A percentile compares a stretch with the other conserved stretches of the same genome.
These are phyloP conservation scores for Sanguinoderma infundibulare DNA, from an alignment of 1,284 basidiomycete genomes.

Conservation along the genomic window DNA sequence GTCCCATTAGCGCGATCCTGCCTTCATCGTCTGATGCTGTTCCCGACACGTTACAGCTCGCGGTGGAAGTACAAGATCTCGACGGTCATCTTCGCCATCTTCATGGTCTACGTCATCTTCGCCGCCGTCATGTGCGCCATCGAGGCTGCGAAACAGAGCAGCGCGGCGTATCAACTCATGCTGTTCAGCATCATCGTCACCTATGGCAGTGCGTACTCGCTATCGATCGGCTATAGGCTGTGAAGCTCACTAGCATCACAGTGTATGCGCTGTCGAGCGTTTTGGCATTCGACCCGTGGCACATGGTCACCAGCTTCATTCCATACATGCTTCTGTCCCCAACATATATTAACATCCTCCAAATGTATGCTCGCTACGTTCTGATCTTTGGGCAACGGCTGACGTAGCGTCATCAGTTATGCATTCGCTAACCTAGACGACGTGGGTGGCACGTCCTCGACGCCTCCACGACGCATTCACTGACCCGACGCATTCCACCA, in stretches of 20 bases:
- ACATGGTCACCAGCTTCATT: conserved; percentile 89
- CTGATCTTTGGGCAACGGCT: background rate
- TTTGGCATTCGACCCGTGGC: conserved; percentile 93
- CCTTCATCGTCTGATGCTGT: background rate
- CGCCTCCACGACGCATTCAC: background rate
- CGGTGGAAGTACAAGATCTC: conserved; percentile 87
- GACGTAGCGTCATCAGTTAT: conserved; percentile 49
- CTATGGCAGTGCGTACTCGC: conserved; percentile 67
- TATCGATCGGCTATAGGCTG: background rate
- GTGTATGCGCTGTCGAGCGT: conserved; percentile 81
- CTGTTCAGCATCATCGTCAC: conserved; percentile 86
- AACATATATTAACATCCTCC: conserved; percentile 88
- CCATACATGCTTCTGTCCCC: conserved; percentile 90
- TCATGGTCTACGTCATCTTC: conserved; percentile 84
- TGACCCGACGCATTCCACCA: conserved; percentile 32
- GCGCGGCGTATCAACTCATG: conserved; percentile 74
- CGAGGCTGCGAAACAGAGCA: conserved; percentile 67
- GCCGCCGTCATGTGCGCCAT: conserved; percentile 79
- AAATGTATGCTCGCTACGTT: conserved; percentile 59
- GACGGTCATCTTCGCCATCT: conserved; percentile 75
- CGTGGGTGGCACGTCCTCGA: conserved; percentile 42
- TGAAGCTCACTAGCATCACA: conserved; percentile 23
- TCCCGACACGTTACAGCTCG: conserved; percentile 54
- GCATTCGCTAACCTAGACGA: conserved; percentile 86
- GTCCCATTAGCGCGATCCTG: conserved; percentile 28